A percentile compares a stretch with the other conserved stretches of the same genome.
phyloP scores from a whole-genome alignment of 306 rosid species.

The Cyclanthera cordifolia region DNA sequence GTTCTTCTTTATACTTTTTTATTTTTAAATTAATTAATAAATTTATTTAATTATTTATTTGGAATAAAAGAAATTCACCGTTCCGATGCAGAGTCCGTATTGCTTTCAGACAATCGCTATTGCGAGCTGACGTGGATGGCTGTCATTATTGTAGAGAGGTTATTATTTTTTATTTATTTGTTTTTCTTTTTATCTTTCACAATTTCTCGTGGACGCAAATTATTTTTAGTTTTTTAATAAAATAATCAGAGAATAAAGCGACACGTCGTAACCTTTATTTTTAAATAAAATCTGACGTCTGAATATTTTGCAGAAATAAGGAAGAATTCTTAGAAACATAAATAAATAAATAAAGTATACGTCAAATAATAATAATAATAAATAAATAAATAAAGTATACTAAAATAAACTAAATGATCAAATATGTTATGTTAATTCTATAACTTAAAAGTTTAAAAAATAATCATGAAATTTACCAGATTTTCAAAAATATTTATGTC shows the following conservation, averaged over 20 bases:
- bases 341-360: no score
- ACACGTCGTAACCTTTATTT: background rate
- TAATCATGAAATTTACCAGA: no score
- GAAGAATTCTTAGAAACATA: no score
- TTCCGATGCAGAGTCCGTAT: background rate
- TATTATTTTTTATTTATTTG: background rate
- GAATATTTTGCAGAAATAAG: no score
- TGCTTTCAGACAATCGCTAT: constrained; percentile 12
- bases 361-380: no score
- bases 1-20: background rate
- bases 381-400: no score
- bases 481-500: no score
- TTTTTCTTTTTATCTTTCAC: background rate
- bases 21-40: background rate
- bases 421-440: no score
- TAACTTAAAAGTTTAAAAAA: no score
- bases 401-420: no score
- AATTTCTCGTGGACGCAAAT: constrained; percentile 4
- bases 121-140: constrained; percentile 14
- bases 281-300: background rate
- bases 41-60: background rate
- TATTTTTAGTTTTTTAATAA: background rate
- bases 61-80: background rate
- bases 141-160: background rate
- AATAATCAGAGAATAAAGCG: background rate